These are phyloP conservation scores for Neurospora sublineolata DNA, from an alignment of 495 filamentous ascomycete genomes.

Conservation along the genomic window DNA sequence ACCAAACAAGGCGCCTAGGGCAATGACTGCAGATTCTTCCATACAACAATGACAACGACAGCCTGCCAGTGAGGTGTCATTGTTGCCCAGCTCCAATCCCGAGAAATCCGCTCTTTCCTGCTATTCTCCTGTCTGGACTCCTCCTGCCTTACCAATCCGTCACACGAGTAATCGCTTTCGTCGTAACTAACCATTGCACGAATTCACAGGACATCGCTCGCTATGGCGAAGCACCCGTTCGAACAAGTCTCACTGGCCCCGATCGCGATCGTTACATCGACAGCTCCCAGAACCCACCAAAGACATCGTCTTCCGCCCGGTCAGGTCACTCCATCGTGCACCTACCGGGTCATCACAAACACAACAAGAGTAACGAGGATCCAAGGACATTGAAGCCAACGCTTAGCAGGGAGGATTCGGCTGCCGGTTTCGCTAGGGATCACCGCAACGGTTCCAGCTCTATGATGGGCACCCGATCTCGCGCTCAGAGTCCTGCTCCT, in stretches of 20 bases:
- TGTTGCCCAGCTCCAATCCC: not conserved
- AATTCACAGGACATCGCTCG: slow-evolving; percentile 57
- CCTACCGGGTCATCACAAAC: slow-evolving; percentile 55
- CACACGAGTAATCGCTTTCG: not conserved
- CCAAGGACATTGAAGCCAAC: slow-evolving; percentile 48
- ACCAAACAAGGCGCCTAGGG: not conserved
- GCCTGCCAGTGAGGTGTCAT: not conserved
- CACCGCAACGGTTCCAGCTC: slow-evolving; percentile 29
- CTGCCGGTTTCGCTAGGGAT: slow-evolving; percentile 38
- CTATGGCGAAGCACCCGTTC: slow-evolving; percentile 73
- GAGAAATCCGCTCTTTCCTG: not conserved
- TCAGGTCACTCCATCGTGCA: slow-evolving; percentile 43
- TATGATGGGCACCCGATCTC: slow-evolving; percentile 30
- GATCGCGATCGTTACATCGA: slow-evolving; percentile 55
- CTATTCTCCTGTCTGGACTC: not conserved
- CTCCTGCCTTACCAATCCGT: not conserved
- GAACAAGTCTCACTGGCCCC: slow-evolving; percentile 56
- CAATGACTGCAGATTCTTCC: not conserved
- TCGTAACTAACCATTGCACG: slow-evolving; percentile 3
- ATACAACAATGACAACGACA: not conserved
- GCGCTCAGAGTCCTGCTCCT: slow-evolving; percentile 66
- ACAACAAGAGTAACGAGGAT: slow-evolving; percentile 68
- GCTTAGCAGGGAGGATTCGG: slow-evolving; percentile 60
- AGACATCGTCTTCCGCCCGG: slow-evolving; percentile 41
- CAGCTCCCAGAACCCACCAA: slow-evolving; percentile 28